Conservation (phyloP, 1,284 basidiomycete genomes). For the Cryptococcus wingfieldii region DNA sequence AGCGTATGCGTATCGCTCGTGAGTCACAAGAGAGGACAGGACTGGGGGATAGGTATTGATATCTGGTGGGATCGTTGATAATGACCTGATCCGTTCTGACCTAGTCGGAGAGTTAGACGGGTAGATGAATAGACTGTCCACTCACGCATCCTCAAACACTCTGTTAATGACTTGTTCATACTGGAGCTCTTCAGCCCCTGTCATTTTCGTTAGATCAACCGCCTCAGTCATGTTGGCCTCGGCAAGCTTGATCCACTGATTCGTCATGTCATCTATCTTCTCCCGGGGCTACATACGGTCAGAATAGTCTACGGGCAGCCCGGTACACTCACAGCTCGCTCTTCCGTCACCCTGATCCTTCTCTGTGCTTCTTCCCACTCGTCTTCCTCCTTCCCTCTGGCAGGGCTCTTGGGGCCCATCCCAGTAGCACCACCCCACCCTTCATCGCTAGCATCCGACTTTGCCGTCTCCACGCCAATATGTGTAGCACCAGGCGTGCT, state of each 20-base stretch:
- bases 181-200: constrained; percentile 19
- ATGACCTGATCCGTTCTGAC: constrained; percentile 22
- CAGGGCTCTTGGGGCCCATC: background rate
- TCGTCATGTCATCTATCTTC: constrained; percentile 29
- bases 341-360: constrained; percentile 26
- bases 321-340: constrained; percentile 30
- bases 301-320: background rate
- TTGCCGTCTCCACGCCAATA: background rate
- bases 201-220: constrained; percentile 24
- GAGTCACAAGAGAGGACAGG: constrained; percentile 34
- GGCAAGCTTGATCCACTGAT: constrained; percentile 40
- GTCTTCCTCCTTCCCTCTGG: constrained; percentile 15
- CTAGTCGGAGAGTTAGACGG: constrained; percentile 15
- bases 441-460: constrained; percentile 9
- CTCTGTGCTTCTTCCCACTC: constrained; percentile 44
- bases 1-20: constrained; percentile 34
- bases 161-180: constrained; percentile 19
- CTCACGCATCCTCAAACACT: constrained; percentile 26
- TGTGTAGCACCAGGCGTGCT: background rate
- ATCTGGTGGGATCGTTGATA: constrained; percentile 30
- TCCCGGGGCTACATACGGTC: constrained; percentile 30
- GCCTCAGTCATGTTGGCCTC: constrained; percentile 15
- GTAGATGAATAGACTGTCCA: constrained; percentile 1
- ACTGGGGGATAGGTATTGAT: constrained; percentile 42
- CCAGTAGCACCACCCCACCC: constrained; percentile 21